Conservation (phyloP, 116 monocot species). For the Zostera marina region DNA sequence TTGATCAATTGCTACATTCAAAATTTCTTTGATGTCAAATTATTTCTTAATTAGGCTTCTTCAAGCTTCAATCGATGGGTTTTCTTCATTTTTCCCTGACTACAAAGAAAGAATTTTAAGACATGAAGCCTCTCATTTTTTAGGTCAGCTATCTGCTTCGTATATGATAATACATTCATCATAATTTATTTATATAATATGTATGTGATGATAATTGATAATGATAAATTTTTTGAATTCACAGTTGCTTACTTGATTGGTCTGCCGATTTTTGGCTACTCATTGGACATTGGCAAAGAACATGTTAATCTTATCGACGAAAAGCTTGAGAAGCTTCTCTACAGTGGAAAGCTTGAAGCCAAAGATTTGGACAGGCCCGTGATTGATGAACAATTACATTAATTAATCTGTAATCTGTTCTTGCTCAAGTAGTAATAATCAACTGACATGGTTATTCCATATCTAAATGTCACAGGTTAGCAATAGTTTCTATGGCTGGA, state of each 20-base stretch:
- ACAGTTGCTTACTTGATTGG: slow-evolving; percentile 91
- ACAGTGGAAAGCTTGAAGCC: slow-evolving; percentile 81
- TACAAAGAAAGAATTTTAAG: slow-evolving; percentile 78
- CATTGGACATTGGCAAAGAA: slow-evolving; percentile 93
- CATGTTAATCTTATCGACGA: slow-evolving; percentile 87
- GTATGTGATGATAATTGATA: too few species aligned
- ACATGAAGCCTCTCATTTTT: slow-evolving; percentile 98
- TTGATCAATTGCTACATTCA: too few species aligned
- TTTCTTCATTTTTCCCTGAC: slow-evolving; percentile 88
- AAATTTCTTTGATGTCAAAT: not conserved
- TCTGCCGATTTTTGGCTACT: slow-evolving; percentile 80
- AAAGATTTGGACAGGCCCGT: slow-evolving; percentile 89
- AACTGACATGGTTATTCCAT: too few species aligned
- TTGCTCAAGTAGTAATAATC: too few species aligned
- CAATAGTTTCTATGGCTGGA: slow-evolving; percentile 89
- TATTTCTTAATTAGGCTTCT: slow-evolving; percentile 38
- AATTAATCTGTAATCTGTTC: not conserved
- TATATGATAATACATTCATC: too few species aligned
- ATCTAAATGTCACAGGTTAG: too few species aligned
- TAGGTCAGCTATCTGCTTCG: slow-evolving; percentile 34
- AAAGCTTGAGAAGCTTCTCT: slow-evolving; percentile 59
- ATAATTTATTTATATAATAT: too few species aligned
- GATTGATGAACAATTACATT: not conserved
- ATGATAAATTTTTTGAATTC: slow-evolving; percentile 8
- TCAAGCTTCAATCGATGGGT: slow-evolving; percentile 80